Evolutionary conservation across 2,329 filamentous ascomycete species (phyloP).

Genomic region (Xylariaceae sp.): DNA sequence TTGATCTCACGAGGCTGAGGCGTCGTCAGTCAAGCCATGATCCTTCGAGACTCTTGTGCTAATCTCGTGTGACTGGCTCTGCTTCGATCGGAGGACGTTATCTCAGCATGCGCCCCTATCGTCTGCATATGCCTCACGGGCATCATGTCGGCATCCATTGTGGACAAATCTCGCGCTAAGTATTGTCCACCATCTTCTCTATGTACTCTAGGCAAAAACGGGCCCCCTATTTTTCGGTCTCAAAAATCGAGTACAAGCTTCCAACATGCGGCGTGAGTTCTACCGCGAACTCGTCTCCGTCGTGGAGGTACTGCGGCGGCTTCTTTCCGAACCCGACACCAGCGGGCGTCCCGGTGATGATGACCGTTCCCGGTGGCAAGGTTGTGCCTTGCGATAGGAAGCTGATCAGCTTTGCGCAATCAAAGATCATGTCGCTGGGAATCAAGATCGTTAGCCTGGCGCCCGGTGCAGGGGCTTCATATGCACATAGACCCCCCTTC

Average conservation of each 20-base stretch:
- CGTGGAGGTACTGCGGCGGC: constrained; percentile 42
- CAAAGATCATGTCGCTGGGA: constrained; percentile 37
- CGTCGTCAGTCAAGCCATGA: constrained; percentile 9
- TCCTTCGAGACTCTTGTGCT: neutral
- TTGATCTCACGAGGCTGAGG: constrained; percentile 21
- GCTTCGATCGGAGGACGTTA: constrained; percentile 13
- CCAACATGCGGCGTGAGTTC: constrained; percentile 48
- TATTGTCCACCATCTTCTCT: neutral
- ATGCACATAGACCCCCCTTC: constrained; percentile 1
- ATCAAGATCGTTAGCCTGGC: constrained; percentile 2
- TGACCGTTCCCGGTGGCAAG: constrained; percentile 44
- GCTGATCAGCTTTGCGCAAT: constrained; percentile 40
- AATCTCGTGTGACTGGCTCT: constrained; percentile 14
- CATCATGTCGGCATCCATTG: constrained; percentile 5
- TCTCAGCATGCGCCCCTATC: constrained; percentile 10
- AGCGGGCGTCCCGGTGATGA: constrained; percentile 48
- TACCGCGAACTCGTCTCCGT: constrained; percentile 47
- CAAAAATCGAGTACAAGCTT: constrained; percentile 44
- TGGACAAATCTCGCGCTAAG: neutral
- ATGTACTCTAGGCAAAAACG: neutral
- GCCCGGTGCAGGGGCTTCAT: constrained; percentile 19
- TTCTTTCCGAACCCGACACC: constrained; percentile 44
- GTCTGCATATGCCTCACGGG: constrained; percentile 13
- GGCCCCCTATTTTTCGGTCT: constrained; percentile 38
- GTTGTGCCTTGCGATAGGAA: constrained; percentile 49